Base-by-base conservation (phyloP, 1,139 yeast species). In the Hanseniaspora uvarum region DNA sequence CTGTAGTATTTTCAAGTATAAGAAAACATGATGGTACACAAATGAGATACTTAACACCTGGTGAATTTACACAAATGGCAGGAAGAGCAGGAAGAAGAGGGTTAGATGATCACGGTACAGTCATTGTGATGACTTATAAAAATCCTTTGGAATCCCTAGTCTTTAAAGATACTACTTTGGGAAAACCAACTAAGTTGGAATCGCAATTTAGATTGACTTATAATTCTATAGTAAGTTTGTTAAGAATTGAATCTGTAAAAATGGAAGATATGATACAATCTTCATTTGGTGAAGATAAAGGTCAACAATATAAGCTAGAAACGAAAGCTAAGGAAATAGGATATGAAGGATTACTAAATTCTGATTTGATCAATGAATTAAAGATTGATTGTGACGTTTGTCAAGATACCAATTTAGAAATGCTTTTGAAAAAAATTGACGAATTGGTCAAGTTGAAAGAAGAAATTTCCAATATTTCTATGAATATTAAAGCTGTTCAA, bases 31-130 rank as follows among this genome's bases (percentile, higher is more conserved):
- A 92, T 66, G 97, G 97, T 43, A 77, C 81, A 48, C 77, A 78
- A 0, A 82, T 86, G 68, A 77, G 99, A 66, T 79, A 83, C 63
- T 72, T 92, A 57, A 73, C 84, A 11, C 96, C 98, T 0, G 98
- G 98, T 46, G 98, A 92, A 66, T 92, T 89, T 66, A 94, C 96
- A 1, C 98, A 92, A 70, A 92, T 94, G 98, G 89, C 97, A 0
- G 98, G 98, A 53, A 79, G 98, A 69, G 98, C 98, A 1, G 98
- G 98, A 59, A 81, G 98, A 71, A 82, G 98, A 75, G 98, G 98
- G 46, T 72, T 92, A 59, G 98, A 92, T 72, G 73, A 81, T 30
- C 86, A 86, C 1, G 98, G 98, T 62, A 89, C 96, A 0, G 98
- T 94, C n/a, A 88, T 94, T 57, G 81, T 89, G 26, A 87, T 92